Percentiles rank a stretch among this genome's conserved stretches.
Evolutionary conservation across 768 basidiomycete genomes (phyloP).

Genomic region (Flagelloscypha sp.): DNA sequence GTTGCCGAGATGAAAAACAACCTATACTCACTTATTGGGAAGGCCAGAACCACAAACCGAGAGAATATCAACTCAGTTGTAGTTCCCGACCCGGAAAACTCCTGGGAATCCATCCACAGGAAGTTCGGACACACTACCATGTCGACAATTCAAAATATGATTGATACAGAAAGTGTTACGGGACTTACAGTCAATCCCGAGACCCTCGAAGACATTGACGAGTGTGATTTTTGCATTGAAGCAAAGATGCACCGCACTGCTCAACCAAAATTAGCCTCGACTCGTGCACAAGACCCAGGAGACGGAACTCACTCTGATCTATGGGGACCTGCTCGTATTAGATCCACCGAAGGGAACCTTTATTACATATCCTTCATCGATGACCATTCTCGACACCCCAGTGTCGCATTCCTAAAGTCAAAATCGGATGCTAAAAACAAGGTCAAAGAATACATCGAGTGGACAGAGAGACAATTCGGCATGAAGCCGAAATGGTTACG

Average conservation of each 20-base stretch:
- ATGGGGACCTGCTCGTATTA: slow-evolving; percentile 21
- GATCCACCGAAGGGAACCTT: slow-evolving; percentile 14
- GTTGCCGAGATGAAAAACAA: too few relatives aligned
- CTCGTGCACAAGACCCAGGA: slow-evolving; percentile 11
- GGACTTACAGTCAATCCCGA: too few relatives aligned
- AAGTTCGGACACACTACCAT: too few relatives aligned
- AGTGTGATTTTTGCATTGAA: slow-evolving; percentile 26
- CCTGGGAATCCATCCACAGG: too few relatives aligned
- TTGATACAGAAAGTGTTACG: too few relatives aligned
- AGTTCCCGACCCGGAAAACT: too few relatives aligned
- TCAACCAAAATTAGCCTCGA: slow-evolving; percentile 23
- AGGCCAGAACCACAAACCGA: too few relatives aligned
- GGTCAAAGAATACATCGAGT: slow-evolving; percentile 7
- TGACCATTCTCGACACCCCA: slow-evolving; percentile 8
- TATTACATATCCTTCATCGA: slow-evolving; percentile 24
- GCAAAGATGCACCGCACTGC: slow-evolving; percentile 23
- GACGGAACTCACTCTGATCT: slow-evolving; percentile 20
- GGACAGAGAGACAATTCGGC: background rate
- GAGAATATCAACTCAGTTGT: too few relatives aligned
- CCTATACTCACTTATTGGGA: too few relatives aligned
- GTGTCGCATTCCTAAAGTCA: slow-evolving; percentile 8
- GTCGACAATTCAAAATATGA: too few relatives aligned
- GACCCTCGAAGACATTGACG: too few relatives aligned
- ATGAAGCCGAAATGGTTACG: slow-evolving; percentile 3
- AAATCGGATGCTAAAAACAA: slow-evolving; percentile 13